Conservation (phyloP, 805 yeast species). For the Candida xiaguanensis region DNA sequence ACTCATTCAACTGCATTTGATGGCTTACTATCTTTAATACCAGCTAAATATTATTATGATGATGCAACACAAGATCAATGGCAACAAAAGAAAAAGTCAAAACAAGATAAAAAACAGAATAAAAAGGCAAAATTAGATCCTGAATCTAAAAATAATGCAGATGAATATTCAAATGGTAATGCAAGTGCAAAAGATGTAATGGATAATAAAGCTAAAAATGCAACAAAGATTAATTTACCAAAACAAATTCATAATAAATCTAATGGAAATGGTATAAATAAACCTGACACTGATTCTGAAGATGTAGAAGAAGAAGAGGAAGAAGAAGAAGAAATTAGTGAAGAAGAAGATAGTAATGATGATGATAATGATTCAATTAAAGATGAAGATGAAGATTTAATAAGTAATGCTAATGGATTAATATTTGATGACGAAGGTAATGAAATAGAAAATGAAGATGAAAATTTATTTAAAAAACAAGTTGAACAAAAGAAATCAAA, state of each 20-base stretch:
- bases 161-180: slow-evolving; percentile 37
- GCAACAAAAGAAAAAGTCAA: slow-evolving; percentile 76
- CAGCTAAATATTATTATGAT: slow-evolving; percentile 91
- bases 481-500: slow-evolving; percentile 11
- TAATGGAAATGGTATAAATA: too few relatives aligned
- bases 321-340: neutral
- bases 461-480: slow-evolving; percentile 8
- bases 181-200: slow-evolving; percentile 60
- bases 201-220: slow-evolving; percentile 51
- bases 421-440: slow-evolving; percentile 65
- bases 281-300: too few relatives aligned
- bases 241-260: slow-evolving; percentile 7
- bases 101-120: slow-evolving; percentile 56
- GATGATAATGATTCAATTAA: slow-evolving; percentile 21
- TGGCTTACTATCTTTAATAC: slow-evolving; percentile 84
- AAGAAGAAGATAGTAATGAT: slow-evolving; percentile 16
- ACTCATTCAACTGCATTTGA: slow-evolving; percentile 80
- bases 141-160: slow-evolving; percentile 39
- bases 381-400: slow-evolving; percentile 22
- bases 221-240: slow-evolving; percentile 46
- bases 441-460: slow-evolving; percentile 14
- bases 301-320: slow-evolving; percentile 9
- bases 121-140: slow-evolving; percentile 79
- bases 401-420: slow-evolving; percentile 26
- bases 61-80: slow-evolving; percentile 88